Percentiles rank a stretch among this genome's conserved stretches.
These are phyloP conservation scores for Cryptosporidium viatorum DNA, from an alignment of 169 alveolate genomes.

Conservation along the genomic window DNA sequence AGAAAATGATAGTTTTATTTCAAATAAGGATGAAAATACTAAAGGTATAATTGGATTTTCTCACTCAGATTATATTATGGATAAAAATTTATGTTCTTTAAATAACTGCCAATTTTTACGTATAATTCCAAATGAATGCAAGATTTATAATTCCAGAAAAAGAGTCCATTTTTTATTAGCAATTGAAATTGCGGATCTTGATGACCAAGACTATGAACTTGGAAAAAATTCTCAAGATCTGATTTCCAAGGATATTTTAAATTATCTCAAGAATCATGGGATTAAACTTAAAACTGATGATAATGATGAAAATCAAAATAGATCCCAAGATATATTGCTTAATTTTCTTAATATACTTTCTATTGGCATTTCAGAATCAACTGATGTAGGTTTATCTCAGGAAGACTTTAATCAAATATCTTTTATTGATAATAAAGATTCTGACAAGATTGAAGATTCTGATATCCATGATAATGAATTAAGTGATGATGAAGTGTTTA, in stretches of 20 bases:
- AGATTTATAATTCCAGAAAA: slow-evolving; percentile 85
- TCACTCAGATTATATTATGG: slow-evolving; percentile 11
- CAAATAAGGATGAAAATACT: not conserved
- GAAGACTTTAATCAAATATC: slow-evolving; percentile 7
- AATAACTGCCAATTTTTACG: slow-evolving; percentile 84
- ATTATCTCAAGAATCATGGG: slow-evolving; percentile 72
- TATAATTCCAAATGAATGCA: slow-evolving; percentile 84
- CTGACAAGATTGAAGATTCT: not conserved
- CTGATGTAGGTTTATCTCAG: not conserved
- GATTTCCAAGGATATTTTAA: slow-evolving; percentile 78
- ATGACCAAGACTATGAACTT: slow-evolving; percentile 79
- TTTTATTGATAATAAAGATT: slow-evolving; percentile 11
- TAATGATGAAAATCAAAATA: slow-evolving; percentile 4
- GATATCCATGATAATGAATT: not conserved
- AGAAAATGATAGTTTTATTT: not conserved
- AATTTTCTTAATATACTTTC: slow-evolving; percentile 63
- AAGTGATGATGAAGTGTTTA: not conserved
- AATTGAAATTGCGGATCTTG: slow-evolving; percentile 89
- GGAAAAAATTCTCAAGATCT: slow-evolving; percentile 77
- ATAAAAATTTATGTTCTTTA: slow-evolving; percentile 8
- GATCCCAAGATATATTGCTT: slow-evolving; percentile 12
- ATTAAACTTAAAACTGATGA: slow-evolving; percentile 11
- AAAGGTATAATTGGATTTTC: not conserved
- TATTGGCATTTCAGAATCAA: slow-evolving; percentile 59
- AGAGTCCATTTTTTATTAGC: slow-evolving; percentile 89